Evolutionary conservation across 108 stramenopile genomes (phyloP).

Genomic region (Fragilaria crotonensis): DNA sequence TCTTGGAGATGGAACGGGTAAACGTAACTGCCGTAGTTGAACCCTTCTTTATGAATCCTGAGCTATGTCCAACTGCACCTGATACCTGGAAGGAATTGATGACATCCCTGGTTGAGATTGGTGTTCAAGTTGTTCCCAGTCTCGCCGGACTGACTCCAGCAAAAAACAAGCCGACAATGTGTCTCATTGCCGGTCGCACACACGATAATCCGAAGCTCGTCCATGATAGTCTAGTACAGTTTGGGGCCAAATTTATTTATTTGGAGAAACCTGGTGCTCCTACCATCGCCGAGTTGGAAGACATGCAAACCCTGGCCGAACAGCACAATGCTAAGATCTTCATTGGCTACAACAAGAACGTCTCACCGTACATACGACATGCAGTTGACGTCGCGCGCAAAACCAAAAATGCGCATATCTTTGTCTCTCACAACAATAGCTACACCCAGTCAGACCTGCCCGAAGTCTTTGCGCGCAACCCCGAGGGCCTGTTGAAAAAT

Average conservation of each 20-base stretch:
- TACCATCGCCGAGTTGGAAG: slow-evolving; percentile 54
- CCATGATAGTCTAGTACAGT: slow-evolving; percentile 27
- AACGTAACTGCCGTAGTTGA: slow-evolving; percentile 51
- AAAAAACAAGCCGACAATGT: slow-evolving; percentile 5
- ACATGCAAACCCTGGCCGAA: slow-evolving; percentile 40
- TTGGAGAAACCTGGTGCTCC: slow-evolving; percentile 88
- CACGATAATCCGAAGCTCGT: slow-evolving; percentile 68
- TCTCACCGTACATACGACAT: slow-evolving; percentile 51
- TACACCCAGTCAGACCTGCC: slow-evolving; percentile 48
- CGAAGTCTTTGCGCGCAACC: slow-evolving; percentile 77
- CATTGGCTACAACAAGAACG: slow-evolving; percentile 89
- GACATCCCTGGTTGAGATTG: slow-evolving; percentile 22
- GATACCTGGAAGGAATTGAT: slow-evolving; percentile 42
- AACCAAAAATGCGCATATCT: slow-evolving; percentile 24
- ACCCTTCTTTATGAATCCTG: slow-evolving; percentile 49
- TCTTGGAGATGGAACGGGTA: slow-evolving; percentile 40
- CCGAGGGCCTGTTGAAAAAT: slow-evolving; percentile 86
- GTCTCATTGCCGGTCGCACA: slow-evolving; percentile 63
- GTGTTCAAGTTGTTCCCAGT: slow-evolving; percentile 29
- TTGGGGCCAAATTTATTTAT: slow-evolving; percentile 48
- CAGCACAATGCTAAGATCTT: slow-evolving; percentile 34
- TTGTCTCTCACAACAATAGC: slow-evolving; percentile 81
- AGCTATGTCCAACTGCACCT: slow-evolving; percentile 16
- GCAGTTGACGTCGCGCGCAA: slow-evolving; percentile 35
- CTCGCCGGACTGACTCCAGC: slow-evolving; percentile 18